Evolutionary conservation across 75 land plant species (phyloP).

Genomic region (Picea glauca): DNA sequence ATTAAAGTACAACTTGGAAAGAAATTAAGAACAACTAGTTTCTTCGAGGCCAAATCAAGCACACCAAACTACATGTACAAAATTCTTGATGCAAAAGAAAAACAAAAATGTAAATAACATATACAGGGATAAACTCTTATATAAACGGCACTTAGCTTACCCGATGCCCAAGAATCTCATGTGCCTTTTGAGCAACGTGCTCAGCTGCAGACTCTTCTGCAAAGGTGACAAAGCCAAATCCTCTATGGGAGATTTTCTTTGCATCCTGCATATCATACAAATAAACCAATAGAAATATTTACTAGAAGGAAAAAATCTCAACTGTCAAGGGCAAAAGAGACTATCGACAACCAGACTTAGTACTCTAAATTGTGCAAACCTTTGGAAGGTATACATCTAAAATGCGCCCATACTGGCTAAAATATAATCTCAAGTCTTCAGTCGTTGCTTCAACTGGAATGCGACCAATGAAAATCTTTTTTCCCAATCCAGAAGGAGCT

Average conservation of each 20-base stretch:
- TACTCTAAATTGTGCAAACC: constrained; percentile 2
- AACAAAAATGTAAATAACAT: too few relatives aligned
- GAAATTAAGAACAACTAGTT: too few relatives aligned
- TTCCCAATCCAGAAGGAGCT: not conserved
- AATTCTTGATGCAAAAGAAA: too few relatives aligned
- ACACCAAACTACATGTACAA: too few relatives aligned
- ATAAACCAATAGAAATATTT: not conserved
- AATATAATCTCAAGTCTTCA: constrained; percentile 18
- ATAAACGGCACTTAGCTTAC: constrained; percentile 9
- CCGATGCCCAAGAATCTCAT: constrained; percentile 37
- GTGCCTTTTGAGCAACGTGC: constrained; percentile 33
- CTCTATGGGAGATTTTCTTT: constrained; percentile 36
- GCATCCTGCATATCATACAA: constrained; percentile 24
- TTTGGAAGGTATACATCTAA: constrained; percentile 24
- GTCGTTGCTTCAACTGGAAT: constrained; percentile 17
- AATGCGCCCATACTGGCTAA: constrained; percentile 15
- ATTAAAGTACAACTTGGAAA: too few relatives aligned
- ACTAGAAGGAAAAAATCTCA: too few relatives aligned
- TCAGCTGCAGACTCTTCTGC: constrained; percentile 41
- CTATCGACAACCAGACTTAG: not conserved
- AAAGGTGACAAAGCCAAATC: constrained; percentile 49
- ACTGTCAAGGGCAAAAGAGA: not conserved
- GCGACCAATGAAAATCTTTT: constrained; percentile 23
- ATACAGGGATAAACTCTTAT: not conserved
- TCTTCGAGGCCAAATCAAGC: too few relatives aligned